Evolutionary conservation across 805 yeast species (phyloP), one percentile per base, ranked within the genome.

Genomic region (Gaillardinia entomophila): DNA sequence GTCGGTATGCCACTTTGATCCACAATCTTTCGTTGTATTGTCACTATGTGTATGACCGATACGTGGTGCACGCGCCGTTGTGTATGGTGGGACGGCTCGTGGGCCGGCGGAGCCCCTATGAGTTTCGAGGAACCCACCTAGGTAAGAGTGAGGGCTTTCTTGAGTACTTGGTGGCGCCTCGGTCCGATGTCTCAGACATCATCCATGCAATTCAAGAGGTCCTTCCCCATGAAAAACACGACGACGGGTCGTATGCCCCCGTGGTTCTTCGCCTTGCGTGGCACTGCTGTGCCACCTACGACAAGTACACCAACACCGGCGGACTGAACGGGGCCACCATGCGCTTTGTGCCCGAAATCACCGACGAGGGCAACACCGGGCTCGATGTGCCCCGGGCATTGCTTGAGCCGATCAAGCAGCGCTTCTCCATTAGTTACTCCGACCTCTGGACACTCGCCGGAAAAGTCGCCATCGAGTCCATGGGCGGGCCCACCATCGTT

Each of bases 281-380:
- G 95, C 95, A 86, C 53, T 74, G 81, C 23, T 73, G 85, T 36
- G 95, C 94, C n/a, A 83, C 92, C 13, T 87, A 68, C 56, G 86
- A 84, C 47, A 63, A 62, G 42, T 53, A 57, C n/a, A 60, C 51
- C 16, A 59, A 61, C 6, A 61, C 65, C 12, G 86, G 85, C 27
- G 86, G 87, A 2, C 76, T 85, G 1, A 77, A 68, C 46, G 86
- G 87, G 27, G 87, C 86, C 29, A 48, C 55, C 5, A 53, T 53
- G 59, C 42, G 57, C 28, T 52, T 48, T 35, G 20, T 43, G 50
- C 51, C 53, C 34, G 85, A 79, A 49, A 62, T 66, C 28, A 49
- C 53, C 28, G 82, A 77, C 42, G 66, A 67, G 7, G 77, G 81
- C 31, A 82, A 83, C 47, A 71, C 73, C 24, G 92, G 92, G 14